A percentile compares a stretch with the other conserved stretches of the same genome.
Conservation (phyloP, 2,329 filamentous ascomycete genomes). For the Hortaea werneckii region DNA sequence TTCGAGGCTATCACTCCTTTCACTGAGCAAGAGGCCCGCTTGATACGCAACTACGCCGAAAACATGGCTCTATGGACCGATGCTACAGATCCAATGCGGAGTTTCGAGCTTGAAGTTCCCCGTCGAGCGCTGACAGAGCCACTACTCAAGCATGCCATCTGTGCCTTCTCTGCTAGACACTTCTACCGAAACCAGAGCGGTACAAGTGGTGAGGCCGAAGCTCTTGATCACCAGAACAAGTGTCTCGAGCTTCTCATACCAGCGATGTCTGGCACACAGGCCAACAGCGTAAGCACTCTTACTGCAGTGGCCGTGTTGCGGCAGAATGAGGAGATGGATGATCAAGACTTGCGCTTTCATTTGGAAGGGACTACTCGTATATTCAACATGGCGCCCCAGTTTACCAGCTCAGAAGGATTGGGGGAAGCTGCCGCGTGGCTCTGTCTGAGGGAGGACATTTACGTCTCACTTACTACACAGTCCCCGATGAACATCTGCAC, state of each 20-base stretch:
- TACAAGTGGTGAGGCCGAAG: slow-evolving; percentile 29
- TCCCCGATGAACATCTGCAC: slow-evolving; percentile 24
- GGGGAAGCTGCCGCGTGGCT: slow-evolving; percentile 33
- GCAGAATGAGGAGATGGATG: slow-evolving; percentile 39
- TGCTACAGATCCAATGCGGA: slow-evolving; percentile 5
- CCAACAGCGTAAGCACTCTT: slow-evolving; percentile 38
- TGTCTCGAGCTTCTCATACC: slow-evolving; percentile 39
- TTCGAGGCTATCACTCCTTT: neutral
- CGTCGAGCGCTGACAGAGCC: slow-evolving; percentile 37
- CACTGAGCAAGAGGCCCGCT: slow-evolving; percentile 5
- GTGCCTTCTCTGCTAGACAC: slow-evolving; percentile 38
- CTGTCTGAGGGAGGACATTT: slow-evolving; percentile 32
- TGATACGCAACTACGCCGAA: slow-evolving; percentile 9
- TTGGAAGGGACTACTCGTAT: slow-evolving; percentile 31
- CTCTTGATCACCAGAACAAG: slow-evolving; percentile 35
- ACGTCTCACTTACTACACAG: slow-evolving; percentile 29
- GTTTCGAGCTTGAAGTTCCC: slow-evolving; percentile 38
- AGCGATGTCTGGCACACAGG: slow-evolving; percentile 33
- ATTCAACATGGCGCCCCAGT: slow-evolving; percentile 29
- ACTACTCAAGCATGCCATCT: slow-evolving; percentile 38
- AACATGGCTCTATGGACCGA: slow-evolving; percentile 12
- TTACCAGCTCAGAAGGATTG: slow-evolving; percentile 29
- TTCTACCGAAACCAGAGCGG: slow-evolving; percentile 29
- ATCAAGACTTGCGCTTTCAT: slow-evolving; percentile 30
- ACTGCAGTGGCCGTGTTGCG: slow-evolving; percentile 41